Evolutionary conservation across 2,329 filamentous ascomycete species (phyloP).

Genomic region (Ceratocystiopsis sp.): DNA sequence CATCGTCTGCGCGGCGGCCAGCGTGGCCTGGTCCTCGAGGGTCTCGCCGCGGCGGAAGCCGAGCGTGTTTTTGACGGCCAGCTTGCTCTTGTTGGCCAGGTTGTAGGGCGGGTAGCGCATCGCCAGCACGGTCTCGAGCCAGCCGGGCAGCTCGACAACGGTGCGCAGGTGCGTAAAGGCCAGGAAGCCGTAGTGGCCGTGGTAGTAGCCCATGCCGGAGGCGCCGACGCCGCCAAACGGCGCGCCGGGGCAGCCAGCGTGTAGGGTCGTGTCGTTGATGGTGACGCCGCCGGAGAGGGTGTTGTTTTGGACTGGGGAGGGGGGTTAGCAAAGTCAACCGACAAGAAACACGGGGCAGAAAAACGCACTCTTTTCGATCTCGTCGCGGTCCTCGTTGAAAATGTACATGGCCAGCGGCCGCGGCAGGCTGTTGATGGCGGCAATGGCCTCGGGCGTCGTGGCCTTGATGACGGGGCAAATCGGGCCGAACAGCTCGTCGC

Average conservation of each 20-base stretch:
- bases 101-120: not conserved
- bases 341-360: too few species aligned
- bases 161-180: constrained; percentile 23
- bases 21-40: not conserved
- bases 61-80: not conserved
- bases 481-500: constrained; percentile 27
- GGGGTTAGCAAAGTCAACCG: too few species aligned
- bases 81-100: not conserved
- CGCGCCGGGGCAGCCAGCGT: constrained; percentile 22
- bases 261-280: constrained; percentile 30
- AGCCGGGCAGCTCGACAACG: constrained; percentile 20
- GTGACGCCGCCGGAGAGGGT: constrained; percentile 32
- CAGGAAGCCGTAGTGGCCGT: constrained; percentile 30
- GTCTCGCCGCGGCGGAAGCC: not conserved
- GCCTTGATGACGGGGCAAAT: constrained; percentile 22
- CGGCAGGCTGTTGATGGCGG: constrained; percentile 12
- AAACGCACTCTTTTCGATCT: constrained; percentile 13
- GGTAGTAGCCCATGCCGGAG: constrained; percentile 13
- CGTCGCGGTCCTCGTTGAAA: constrained; percentile 19
- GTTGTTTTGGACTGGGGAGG: constrained; percentile 15
- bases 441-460: constrained; percentile 15
- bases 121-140: constrained; percentile 16
- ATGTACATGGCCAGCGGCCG: constrained; percentile 24
- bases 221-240: constrained; percentile 34
- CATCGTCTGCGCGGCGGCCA: not conserved